Percentiles rank a stretch among this genome's conserved stretches.
Conservation (phyloP, 768 basidiomycete species). For the Scleroderma citrinum region DNA sequence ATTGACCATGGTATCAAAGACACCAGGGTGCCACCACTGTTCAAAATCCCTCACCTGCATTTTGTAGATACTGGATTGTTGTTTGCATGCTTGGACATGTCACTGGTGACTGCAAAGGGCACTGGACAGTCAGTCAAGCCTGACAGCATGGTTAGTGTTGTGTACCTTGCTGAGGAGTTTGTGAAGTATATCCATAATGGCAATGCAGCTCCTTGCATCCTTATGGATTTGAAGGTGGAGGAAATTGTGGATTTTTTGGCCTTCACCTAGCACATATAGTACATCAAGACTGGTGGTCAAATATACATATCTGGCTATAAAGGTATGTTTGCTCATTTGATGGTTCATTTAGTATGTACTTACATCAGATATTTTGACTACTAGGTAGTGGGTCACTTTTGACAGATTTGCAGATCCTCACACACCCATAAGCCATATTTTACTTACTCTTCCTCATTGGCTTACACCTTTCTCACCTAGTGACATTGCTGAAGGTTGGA, state of each 20-base stretch:
- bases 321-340: too few relatives aligned
- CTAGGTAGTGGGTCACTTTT: too few relatives aligned
- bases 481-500: neutral
- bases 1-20: neutral
- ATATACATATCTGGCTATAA: too few relatives aligned
- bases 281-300: too few relatives aligned
- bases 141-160: neutral
- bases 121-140: neutral
- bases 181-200: neutral
- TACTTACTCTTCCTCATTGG: too few relatives aligned
- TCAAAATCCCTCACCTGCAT: conserved; percentile 3
- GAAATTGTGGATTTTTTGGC: neutral
- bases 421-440: too few relatives aligned
- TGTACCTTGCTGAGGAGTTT: neutral
- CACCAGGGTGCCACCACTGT: neutral
- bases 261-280: neutral
- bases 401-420: too few relatives aligned
- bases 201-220: neutral
- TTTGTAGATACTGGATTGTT: conserved; percentile 7
- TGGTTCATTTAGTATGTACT: too few relatives aligned
- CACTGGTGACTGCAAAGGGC: neutral
- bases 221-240: neutral
- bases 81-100: neutral
- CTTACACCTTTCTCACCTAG: neutral
- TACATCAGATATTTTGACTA: too few relatives aligned